Conservation (phyloP, 1,139 yeast species). For the Pichia sp. region DNA sequence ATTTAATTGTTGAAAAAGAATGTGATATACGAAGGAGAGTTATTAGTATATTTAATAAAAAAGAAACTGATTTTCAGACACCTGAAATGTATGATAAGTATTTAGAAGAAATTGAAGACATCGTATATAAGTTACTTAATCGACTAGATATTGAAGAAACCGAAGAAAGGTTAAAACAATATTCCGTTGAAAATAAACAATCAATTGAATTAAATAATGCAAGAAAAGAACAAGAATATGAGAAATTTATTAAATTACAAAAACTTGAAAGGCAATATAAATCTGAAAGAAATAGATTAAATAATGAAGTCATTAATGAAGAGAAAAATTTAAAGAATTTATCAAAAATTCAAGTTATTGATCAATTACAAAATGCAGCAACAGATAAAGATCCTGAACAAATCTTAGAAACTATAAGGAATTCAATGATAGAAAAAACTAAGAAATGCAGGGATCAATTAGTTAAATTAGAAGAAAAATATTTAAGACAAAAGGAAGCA, state of each 20-base stretch:
- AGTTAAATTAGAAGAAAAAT: conserved; percentile 49
- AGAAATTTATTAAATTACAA: conserved; percentile 55
- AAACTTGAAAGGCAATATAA: conserved; percentile 63
- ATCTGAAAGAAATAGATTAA: conserved; percentile 54
- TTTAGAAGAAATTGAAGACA: conserved; percentile 75
- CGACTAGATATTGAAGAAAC: conserved; percentile 67
- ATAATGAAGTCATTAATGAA: conserved; percentile 40
- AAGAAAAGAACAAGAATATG: conserved; percentile 61
- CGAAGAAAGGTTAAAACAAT: conserved; percentile 59
- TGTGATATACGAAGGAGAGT: conserved; percentile 85
- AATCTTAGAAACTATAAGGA: conserved; percentile 48
- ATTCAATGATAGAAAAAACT: conserved; percentile 61
- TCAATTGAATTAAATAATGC: conserved; percentile 71
- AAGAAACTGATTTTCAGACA: conserved; percentile 61
- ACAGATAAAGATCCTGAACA: conserved; percentile 41
- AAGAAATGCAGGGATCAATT: conserved; percentile 61
- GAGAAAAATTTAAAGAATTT: conserved; percentile 38
- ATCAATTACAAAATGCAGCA: conserved; percentile 53
- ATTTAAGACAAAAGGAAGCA: conserved; percentile 37
- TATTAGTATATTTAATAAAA: conserved; percentile 69
- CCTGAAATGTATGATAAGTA: conserved; percentile 64
- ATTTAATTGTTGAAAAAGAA: conserved; percentile 80
- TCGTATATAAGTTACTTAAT: conserved; percentile 69
- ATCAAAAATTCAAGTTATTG: conserved; percentile 63
- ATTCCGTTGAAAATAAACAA: conserved; percentile 71